Percentiles rank a stretch among this genome's conserved stretches.
Evolutionary conservation across 1,284 basidiomycete genomes (phyloP).

Genomic region (Cystobasidium slooffiae): DNA sequence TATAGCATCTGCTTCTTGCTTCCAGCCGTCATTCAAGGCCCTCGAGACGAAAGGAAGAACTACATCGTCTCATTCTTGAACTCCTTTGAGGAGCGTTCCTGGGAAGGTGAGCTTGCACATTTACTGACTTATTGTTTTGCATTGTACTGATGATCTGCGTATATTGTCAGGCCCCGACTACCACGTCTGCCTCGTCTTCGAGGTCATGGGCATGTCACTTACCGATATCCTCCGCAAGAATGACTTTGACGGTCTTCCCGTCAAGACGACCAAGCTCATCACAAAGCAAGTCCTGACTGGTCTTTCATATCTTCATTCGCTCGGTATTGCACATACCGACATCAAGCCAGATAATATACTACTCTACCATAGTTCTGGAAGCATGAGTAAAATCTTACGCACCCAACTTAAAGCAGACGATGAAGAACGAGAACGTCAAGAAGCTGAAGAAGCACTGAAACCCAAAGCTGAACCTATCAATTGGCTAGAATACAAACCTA

Average conservation of each 20-base stretch:
- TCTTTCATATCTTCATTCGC: constrained; percentile 40
- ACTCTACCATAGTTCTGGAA: constrained; percentile 27
- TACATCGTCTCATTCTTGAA: constrained; percentile 34
- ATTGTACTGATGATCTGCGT: not conserved
- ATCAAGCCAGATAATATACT: constrained; percentile 44
- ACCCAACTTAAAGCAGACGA: constrained; percentile 12
- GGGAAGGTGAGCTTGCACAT: constrained; percentile 1
- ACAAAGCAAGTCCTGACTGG: constrained; percentile 28
- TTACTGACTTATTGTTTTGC: not conserved
- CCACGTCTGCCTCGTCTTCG: constrained; percentile 43
- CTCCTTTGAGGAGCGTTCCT: constrained; percentile 27
- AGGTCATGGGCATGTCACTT: constrained; percentile 42
- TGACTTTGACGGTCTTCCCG: constrained; percentile 34
- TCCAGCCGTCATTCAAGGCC: constrained; percentile 37
- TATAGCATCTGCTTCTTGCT: not conserved
- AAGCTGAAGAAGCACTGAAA: constrained; percentile 14
- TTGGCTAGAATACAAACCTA: constrained; percentile 26
- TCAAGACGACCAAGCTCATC: constrained; percentile 37
- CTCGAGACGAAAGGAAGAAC: constrained; percentile 26
- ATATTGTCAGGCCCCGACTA: not conserved
- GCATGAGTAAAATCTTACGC: constrained; percentile 12
- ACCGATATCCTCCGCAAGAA: constrained; percentile 39
- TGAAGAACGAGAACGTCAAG: constrained; percentile 9
- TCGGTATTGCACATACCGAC: constrained; percentile 34
- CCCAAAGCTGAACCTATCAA: constrained; percentile 22